These are phyloP conservation scores for Mycena rebaudengoi DNA, from an alignment of 768 basidiomycete species.

Conservation along the genomic window DNA sequence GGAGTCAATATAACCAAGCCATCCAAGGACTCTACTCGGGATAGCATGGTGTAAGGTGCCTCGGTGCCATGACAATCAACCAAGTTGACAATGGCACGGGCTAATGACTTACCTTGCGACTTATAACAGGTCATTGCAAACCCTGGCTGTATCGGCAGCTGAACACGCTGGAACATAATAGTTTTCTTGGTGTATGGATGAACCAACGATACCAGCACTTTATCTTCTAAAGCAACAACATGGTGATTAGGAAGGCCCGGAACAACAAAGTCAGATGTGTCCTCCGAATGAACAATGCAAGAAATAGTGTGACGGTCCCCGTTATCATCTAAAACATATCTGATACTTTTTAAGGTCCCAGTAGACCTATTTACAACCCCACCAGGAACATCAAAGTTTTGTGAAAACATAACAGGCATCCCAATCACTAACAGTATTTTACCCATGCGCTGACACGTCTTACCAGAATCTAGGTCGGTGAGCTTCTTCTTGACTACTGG, in stretches of 20 bases:
- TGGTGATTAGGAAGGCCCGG: slow-evolving; percentile 23
- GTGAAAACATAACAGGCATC: slow-evolving; percentile 38
- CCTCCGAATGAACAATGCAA: slow-evolving; percentile 25
- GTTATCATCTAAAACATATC: slow-evolving; percentile 24
- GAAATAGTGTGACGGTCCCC: slow-evolving; percentile 27
- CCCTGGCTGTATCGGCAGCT: slow-evolving; percentile 35
- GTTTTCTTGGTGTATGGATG: background rate
- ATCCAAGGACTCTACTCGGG: slow-evolving; percentile 29
- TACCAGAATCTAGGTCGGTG: slow-evolving; percentile 11
- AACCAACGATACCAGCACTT: background rate
- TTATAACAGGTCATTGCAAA: slow-evolving; percentile 40
- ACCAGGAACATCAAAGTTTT: slow-evolving; percentile 37
- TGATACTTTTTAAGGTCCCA: slow-evolving; percentile 22
- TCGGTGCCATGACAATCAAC: slow-evolving; percentile 26
- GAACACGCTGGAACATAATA: slow-evolving; percentile 21
- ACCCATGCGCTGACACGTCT: slow-evolving; percentile 28
- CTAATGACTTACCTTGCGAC: slow-evolving; percentile 35
- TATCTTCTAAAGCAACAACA: slow-evolving; percentile 27
- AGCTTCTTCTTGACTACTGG: too few relatives aligned
- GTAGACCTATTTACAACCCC: slow-evolving; percentile 37
- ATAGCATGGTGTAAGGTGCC: slow-evolving; percentile 41
- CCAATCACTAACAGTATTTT: slow-evolving; percentile 38
- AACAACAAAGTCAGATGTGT: slow-evolving; percentile 4
- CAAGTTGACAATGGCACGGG: slow-evolving; percentile 30
- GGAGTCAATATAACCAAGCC: slow-evolving; percentile 31